Evolutionary conservation across 139 green algal species (phyloP).

Genomic region (Asterochloris erici): DNA sequence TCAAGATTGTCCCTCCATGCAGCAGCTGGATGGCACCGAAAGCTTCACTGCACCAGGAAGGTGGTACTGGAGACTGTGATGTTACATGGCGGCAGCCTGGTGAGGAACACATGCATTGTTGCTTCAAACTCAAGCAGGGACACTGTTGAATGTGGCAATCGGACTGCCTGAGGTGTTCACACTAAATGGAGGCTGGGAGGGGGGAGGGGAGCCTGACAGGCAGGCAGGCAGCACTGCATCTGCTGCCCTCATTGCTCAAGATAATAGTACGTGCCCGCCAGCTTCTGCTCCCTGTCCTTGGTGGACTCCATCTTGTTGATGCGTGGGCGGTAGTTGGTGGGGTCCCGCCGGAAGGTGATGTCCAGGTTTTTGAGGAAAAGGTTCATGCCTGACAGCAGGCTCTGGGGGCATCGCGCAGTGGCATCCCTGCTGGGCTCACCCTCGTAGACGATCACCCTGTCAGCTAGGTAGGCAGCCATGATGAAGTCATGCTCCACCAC

Average conservation of each 20-base stretch:
- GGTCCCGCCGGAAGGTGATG: constrained; percentile 98
- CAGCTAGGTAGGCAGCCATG: constrained; percentile 98
- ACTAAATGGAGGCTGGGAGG: background rate
- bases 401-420: constrained; percentile 72
- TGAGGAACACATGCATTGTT: too few species aligned
- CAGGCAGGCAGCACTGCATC: background rate
- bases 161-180: too few species aligned
- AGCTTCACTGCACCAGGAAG: too few species aligned
- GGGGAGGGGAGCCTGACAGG: background rate
- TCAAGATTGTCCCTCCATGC: too few species aligned
- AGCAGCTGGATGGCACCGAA: too few species aligned
- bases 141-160: too few species aligned
- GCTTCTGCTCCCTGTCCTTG: constrained; percentile 98
- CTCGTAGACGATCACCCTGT: constrained; percentile 97
- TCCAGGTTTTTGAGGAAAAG: constrained; percentile 92
- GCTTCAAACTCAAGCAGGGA: too few species aligned
- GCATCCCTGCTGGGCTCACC: constrained; percentile 78
- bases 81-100: too few species aligned
- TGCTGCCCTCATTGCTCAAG: constrained; percentile 28
- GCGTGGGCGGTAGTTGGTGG: constrained; percentile 96
- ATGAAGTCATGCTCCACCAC: constrained; percentile 99
- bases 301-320: constrained; percentile 97
- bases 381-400: constrained; percentile 88
- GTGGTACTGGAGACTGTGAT: too few species aligned
- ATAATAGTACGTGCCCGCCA: constrained; percentile 85